Conservation (phyloP, 176 grass and related monocot genomes). For the Ensete ventricosum region DNA sequence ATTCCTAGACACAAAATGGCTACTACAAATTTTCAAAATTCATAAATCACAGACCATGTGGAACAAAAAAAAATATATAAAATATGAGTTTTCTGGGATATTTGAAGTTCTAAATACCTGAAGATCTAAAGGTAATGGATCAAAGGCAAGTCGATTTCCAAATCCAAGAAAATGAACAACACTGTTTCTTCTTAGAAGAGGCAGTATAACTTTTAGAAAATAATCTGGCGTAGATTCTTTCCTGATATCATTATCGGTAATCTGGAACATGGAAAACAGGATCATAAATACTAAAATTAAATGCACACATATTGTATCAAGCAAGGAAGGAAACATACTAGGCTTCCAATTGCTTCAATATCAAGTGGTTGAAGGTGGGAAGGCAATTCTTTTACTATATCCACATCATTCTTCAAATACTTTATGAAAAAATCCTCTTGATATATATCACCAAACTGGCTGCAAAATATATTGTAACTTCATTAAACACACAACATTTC, state of each 20-base stretch:
- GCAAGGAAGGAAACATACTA: slow-evolving; percentile 32
- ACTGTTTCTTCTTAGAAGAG: slow-evolving; percentile 49
- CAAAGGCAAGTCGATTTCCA: slow-evolving; percentile 88
- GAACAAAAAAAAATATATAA: background rate
- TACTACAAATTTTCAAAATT: background rate
- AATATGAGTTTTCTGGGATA: background rate
- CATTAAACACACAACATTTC: background rate
- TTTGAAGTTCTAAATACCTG: slow-evolving; percentile 39
- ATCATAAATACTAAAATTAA: background rate
- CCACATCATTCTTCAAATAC: slow-evolving; percentile 74
- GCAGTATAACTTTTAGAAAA: slow-evolving; percentile 50
- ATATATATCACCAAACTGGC: slow-evolving; percentile 94
- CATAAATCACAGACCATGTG: background rate
- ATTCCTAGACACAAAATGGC: background rate
- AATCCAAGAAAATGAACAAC: slow-evolving; percentile 90
- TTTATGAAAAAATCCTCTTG: slow-evolving; percentile 81
- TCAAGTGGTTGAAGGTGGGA: slow-evolving; percentile 50
- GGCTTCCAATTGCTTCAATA: slow-evolving; percentile 74
- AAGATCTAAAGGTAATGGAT: slow-evolving; percentile 61
- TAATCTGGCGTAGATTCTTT: slow-evolving; percentile 80
- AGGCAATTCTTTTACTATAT: slow-evolving; percentile 70
- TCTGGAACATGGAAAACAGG: slow-evolving; percentile 23
- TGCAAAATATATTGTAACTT: slow-evolving; percentile 29
- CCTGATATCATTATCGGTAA: slow-evolving; percentile 73
- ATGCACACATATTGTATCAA: background rate